Evolutionary conservation across 768 basidiomycete species (phyloP).

Genomic region (Candolleomyces eurysporus): DNA sequence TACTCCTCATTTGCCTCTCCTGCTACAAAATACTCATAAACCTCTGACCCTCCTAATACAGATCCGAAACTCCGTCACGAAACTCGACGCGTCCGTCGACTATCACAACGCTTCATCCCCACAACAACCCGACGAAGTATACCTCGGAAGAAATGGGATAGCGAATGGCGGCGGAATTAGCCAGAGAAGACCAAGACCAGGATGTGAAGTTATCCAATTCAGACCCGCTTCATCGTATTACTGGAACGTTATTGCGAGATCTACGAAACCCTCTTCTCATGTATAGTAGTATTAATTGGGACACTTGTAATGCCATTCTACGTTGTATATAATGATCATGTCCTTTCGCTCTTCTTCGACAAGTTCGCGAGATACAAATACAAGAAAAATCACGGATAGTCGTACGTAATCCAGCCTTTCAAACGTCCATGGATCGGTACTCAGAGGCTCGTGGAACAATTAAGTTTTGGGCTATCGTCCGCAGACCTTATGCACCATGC

Average conservation of each 20-base stretch:
- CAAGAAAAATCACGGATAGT: neutral
- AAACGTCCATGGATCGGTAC: no score
- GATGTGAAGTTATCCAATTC: slow-evolving; percentile 1
- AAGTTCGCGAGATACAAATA: neutral
- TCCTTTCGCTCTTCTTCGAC: no score
- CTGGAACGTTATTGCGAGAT: slow-evolving; percentile 4
- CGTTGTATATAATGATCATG: no score
- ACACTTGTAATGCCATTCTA: no score
- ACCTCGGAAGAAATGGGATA: neutral
- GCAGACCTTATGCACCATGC: no score
- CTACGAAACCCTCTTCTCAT: no score
- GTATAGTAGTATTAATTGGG: no score
- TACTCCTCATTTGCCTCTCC: neutral
- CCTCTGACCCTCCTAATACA: neutral
- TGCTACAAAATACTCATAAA: neutral
- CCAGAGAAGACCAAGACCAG: neutral
- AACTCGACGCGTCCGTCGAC: neutral
- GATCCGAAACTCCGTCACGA: slow-evolving; percentile 7
- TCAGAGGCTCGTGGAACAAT: no score
- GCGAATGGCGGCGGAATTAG: neutral
- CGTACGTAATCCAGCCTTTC: no score
- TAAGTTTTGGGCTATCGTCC: no score
- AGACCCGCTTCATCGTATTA: slow-evolving; percentile 9
- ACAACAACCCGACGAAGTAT: neutral
- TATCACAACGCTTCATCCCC: neutral